Base-by-base conservation (phyloP, 768 basidiomycete species). In the Cystobasidium ongulense region DNA sequence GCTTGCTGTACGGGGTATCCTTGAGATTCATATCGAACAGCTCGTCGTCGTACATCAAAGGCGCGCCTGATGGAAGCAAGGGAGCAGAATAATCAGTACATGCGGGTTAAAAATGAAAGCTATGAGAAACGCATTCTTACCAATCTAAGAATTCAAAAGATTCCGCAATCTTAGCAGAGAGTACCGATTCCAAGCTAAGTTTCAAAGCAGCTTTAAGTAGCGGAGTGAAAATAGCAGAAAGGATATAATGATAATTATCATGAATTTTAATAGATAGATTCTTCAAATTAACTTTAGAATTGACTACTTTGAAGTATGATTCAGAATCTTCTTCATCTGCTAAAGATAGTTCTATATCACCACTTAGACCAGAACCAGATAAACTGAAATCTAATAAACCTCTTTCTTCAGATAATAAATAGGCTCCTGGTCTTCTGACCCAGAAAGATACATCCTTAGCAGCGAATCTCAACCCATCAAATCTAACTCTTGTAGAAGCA, bases 161-260 rank as follows among this genome's bases (percentile, higher is more conserved):
- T 17, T 71, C 68, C 1, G 68, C 29, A 61, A 71, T 71, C 33
- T 71, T 33, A 27, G 68, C 68, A 15, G 68, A 71, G 10, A 71
- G 39, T 13, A 52, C 68, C 1, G 33, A 46, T 25, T 54, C 29
- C 25, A 71, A 52, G n/a, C 53, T 59, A 53, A 59, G 33, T 38
- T 59, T 54, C 25, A 71, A 21, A 71, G 68, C 68, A 4, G 68
- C 38, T 27, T 71, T 71, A 33, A 71, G 50, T 17, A 71, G 25
- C 23, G 68, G 68, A 29, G 68, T 39, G n/a, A 71, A 71, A 5
- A 71, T 5, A 52, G 54, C 35, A 5, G 68, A 57, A 3, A 71
- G 54, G n/a, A 71, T 71, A 35, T 71, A 71, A 54, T 71, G 68
- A 54, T 71, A 71, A 54, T 71, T 71, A 54, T 71, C 68, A 43